Base-by-base conservation (phyloP, 768 basidiomycete genomes). In the Phanerochaete carnosa region DNA sequence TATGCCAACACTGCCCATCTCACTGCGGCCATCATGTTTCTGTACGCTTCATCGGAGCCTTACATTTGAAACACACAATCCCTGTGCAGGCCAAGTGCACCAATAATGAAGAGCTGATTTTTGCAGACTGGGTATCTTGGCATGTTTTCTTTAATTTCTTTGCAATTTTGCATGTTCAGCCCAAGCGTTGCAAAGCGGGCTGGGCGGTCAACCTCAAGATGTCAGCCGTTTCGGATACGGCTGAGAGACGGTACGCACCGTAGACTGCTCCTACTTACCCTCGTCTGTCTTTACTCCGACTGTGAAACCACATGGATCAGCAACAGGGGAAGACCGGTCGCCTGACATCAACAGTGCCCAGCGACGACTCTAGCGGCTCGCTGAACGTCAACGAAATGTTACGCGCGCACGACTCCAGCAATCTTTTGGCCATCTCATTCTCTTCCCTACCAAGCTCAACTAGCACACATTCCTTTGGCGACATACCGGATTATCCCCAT, bases 381-480 rank as follows among this genome's bases (percentile, higher is more conserved):
- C 43, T 60, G 28, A 52, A 60, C 45, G n/a, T 60, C 28, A 53
- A 33, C 26, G 33, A 28, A 15, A 8, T 32, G 53, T 15, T 55
- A 19, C 28, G n/a, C 15, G 25, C 22, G 7, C n/a, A 39, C 33
- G 39, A 22, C 19, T 55, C 35, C 22, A 5, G 22, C 32, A 43
- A 55, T 39, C 53, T 76, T 23, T 65, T 75, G 1, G 58, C 67
- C 11, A 64, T 66, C 45, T 59, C 64, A 23, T 52, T 68, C 32
- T 57, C 59, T n/a, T 63, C 65, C 39, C 23, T 62, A n/a, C 60
- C 66, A 13, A 33, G 30, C 46, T 32, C 52, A 13, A 65, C 62
- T 53, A 62, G 61, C 60, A 47, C 62, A 64, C 66, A 65, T 33
- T 66, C 65, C 39, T 65, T 65, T 37, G 68, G 74, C 58, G 62